Conservation (phyloP, 2,329 filamentous ascomycete genomes). For the Fusarium concolor region DNA sequence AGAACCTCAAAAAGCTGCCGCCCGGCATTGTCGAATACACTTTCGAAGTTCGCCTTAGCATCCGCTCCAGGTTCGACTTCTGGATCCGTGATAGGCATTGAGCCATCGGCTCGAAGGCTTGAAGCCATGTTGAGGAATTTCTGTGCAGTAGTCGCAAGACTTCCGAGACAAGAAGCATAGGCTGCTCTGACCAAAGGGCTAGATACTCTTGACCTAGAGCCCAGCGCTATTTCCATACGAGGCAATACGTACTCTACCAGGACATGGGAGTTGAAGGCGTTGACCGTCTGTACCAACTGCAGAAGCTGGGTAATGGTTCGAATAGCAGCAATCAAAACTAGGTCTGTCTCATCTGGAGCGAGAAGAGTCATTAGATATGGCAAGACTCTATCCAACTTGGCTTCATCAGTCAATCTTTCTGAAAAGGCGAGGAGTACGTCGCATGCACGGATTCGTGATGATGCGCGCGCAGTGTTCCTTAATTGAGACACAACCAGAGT, state of each 20-base stretch:
- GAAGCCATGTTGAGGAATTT: constrained; percentile 92
- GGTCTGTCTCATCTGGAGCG: constrained; percentile 78
- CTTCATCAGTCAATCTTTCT: constrained; percentile 91
- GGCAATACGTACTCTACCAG: constrained; percentile 76
- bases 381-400: constrained; percentile 91
- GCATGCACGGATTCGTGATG: constrained; percentile 88
- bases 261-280: constrained; percentile 77
- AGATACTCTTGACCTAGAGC: constrained; percentile 59
- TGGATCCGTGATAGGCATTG: constrained; percentile 80
- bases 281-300: constrained; percentile 88
- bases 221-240: constrained; percentile 67
- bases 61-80: constrained; percentile 79
- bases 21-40: constrained; percentile 88
- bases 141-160: constrained; percentile 84
- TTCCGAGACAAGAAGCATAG: constrained; percentile 92
- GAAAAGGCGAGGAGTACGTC: constrained; percentile 93
- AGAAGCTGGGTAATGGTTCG: constrained; percentile 89
- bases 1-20: constrained; percentile 85
- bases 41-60: constrained; percentile 78
- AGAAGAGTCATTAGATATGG: constrained; percentile 89
- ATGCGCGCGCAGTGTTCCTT: constrained; percentile 87
- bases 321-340: constrained; percentile 87
- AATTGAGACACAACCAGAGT: constrained; percentile 89
- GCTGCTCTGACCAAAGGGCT: constrained; percentile 84
- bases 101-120: constrained; percentile 84